A percentile compares a stretch with the other conserved stretches of the same genome.
Evolutionary conservation across 2,329 filamentous ascomycete species (phyloP).

Genomic region (Penicillium sp.): DNA sequence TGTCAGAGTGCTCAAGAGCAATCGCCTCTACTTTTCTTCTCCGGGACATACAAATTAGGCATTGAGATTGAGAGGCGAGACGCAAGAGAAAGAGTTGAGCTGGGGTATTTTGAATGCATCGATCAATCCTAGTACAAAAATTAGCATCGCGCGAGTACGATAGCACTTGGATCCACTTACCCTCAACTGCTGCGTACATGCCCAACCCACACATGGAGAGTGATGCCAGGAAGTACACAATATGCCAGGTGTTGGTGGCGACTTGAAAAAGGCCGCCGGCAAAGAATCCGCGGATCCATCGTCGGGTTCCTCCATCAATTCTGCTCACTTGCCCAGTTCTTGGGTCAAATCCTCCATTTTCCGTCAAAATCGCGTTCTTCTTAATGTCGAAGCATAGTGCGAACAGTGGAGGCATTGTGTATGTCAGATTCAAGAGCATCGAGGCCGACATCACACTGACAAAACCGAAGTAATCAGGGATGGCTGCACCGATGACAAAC

Average conservation of each 20-base stretch:
- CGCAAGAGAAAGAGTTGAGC: constrained; percentile 32
- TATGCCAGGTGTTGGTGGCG: constrained; percentile 27
- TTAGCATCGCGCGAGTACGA: neutral
- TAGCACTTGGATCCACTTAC: constrained; percentile 7
- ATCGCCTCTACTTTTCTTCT: too few relatives aligned
- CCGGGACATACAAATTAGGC: too few relatives aligned
- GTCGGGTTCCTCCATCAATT: constrained; percentile 7
- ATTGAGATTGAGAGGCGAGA: constrained; percentile 27
- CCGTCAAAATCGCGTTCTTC: constrained; percentile 25
- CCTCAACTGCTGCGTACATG: constrained; percentile 26
- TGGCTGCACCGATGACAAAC: constrained; percentile 45
- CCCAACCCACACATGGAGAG: constrained; percentile 27
- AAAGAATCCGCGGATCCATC: constrained; percentile 25
- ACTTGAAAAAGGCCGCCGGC: constrained; percentile 21
- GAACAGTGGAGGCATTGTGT: constrained; percentile 46
- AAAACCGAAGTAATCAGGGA: constrained; percentile 44
- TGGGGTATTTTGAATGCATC: constrained; percentile 29
- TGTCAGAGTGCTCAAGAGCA: too few relatives aligned
- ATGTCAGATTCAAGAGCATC: constrained; percentile 49
- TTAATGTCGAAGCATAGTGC: constrained; percentile 29
- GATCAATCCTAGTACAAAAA: constrained; percentile 18
- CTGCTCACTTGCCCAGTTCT: constrained; percentile 19
- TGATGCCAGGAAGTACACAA: constrained; percentile 26
- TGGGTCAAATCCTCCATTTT: constrained; percentile 22
- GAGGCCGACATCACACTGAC: constrained; percentile 44